These are phyloP conservation scores for Hypoxylon sp. DNA, from an alignment of 2,329 filamentous ascomycete species.

Conservation along the genomic window DNA sequence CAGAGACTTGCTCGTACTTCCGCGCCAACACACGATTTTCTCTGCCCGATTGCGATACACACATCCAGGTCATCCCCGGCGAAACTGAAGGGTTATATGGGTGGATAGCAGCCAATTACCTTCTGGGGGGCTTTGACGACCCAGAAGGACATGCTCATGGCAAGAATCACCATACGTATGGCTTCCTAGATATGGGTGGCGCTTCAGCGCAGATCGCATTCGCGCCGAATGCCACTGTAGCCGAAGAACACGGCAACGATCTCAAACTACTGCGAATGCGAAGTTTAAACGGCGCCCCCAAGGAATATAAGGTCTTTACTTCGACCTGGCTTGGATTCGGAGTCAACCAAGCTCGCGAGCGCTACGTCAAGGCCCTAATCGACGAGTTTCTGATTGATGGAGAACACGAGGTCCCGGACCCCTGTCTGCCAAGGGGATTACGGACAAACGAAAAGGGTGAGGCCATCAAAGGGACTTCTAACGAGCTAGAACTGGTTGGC, in stretches of 20 bases:
- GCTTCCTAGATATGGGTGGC: slow-evolving; percentile 98
- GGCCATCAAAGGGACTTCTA: slow-evolving; percentile 55
- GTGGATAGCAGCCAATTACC: slow-evolving; percentile 97
- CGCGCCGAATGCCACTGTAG: slow-evolving; percentile 91
- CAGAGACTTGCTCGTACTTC: slow-evolving; percentile 86
- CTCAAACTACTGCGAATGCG: slow-evolving; percentile 87
- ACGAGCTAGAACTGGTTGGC: slow-evolving; percentile 74
- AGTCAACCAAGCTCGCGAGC: slow-evolving; percentile 89
- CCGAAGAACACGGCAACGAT: slow-evolving; percentile 88
- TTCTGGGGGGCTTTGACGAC: slow-evolving; percentile 89
- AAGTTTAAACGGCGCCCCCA: slow-evolving; percentile 79
- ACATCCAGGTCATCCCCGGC: slow-evolving; percentile 94
- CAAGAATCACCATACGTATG: slow-evolving; percentile 92
- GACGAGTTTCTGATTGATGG: slow-evolving; percentile 71
- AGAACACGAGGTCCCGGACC: slow-evolving; percentile 82
- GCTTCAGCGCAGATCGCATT: slow-evolving; percentile 98
- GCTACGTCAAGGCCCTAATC: slow-evolving; percentile 84
- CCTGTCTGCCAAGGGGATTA: slow-evolving; percentile 86
- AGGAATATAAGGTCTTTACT: slow-evolving; percentile 92
- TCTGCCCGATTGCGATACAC: slow-evolving; percentile 87
- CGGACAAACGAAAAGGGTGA: slow-evolving; percentile 80
- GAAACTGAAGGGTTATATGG: slow-evolving; percentile 97
- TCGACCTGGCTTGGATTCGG: slow-evolving; percentile 98
- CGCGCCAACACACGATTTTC: slow-evolving; percentile 81
- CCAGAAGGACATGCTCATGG: slow-evolving; percentile 82